Percentiles rank a stretch among this genome's conserved stretches.
phyloP scores from a whole-genome alignment of 805 yeast genomes.

The Yarrowia bubula region DNA sequence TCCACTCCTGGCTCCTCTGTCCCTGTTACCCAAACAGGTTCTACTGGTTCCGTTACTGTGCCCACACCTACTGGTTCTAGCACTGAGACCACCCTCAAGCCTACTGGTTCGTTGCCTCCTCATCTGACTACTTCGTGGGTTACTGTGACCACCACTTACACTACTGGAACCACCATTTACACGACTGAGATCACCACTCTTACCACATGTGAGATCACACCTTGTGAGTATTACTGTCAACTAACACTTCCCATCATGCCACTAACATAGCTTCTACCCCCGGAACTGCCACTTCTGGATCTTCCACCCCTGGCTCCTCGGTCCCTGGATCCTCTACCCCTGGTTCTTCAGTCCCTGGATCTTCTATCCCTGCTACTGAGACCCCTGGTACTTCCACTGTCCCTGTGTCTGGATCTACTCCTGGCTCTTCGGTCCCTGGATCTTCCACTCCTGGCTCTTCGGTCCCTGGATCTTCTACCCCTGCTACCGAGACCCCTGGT shows the following conservation, averaged over 20 bases:
- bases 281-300: not conserved
- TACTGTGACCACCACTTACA: not conserved
- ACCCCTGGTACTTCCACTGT: not conserved
- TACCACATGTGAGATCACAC: slow-evolving; percentile 6
- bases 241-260: not conserved
- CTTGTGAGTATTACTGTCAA: not conserved
- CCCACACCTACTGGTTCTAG: not conserved
- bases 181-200: not conserved
- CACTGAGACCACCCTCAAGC: not conserved
- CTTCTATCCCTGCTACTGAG: not conserved
- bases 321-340: not conserved
- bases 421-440: not conserved
- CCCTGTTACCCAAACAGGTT: not conserved
- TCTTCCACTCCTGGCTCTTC: too few species aligned
- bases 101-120: not conserved
- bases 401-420: not conserved
- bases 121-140: not conserved
- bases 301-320: too few species aligned
- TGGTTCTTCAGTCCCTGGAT: not conserved
- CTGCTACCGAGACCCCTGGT: not conserved
- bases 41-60: not conserved
- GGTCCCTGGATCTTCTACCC: not conserved
- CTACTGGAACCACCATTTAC: not conserved
- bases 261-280: slow-evolving; percentile 1
- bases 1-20: not conserved